Evolutionary conservation across 2,329 filamentous ascomycete species (phyloP).

Genomic region (Diaporthe helianthi): DNA sequence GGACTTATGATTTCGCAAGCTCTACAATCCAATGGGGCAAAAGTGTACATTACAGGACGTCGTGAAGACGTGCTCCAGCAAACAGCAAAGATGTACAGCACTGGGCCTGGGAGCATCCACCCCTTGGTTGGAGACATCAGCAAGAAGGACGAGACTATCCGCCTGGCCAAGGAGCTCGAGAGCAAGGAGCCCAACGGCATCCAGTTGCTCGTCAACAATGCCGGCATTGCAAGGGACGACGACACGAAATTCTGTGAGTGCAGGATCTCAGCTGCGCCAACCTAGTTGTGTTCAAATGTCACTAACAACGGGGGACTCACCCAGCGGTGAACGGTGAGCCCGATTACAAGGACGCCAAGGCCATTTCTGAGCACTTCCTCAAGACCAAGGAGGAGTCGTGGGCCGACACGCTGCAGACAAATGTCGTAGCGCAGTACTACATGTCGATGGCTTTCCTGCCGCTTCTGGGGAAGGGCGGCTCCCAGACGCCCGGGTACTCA

Average conservation of each 20-base stretch:
- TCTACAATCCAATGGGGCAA: slow-evolving; percentile 30
- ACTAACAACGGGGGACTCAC: neutral
- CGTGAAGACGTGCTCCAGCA: slow-evolving; percentile 23
- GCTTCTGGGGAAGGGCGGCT: slow-evolving; percentile 54
- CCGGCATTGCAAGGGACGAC: slow-evolving; percentile 59
- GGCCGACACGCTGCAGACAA: slow-evolving; percentile 58
- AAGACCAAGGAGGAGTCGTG: slow-evolving; percentile 54
- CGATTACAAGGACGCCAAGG: slow-evolving; percentile 53
- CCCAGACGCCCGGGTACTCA: slow-evolving; percentile 53
- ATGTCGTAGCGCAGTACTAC: slow-evolving; percentile 57
- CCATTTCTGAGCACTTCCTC: slow-evolving; percentile 58
- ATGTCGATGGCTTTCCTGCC: slow-evolving; percentile 60
- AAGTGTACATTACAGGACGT: slow-evolving; percentile 28
- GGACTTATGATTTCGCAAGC: slow-evolving; percentile 32
- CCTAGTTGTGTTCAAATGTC: neutral
- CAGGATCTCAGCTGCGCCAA: neutral
- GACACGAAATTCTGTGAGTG: slow-evolving; percentile 52
- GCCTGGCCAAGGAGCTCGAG: slow-evolving; percentile 57
- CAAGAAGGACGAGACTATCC: slow-evolving; percentile 54
- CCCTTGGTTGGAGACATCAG: slow-evolving; percentile 30
- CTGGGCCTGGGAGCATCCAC: slow-evolving; percentile 17
- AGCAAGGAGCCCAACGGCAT: slow-evolving; percentile 59
- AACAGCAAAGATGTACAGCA: slow-evolving; percentile 24
- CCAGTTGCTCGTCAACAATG: slow-evolving; percentile 59
- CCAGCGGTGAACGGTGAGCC: slow-evolving; percentile 49